Evolutionary conservation across 2,329 filamentous ascomycete genomes (phyloP).

Genomic region (Clonostachys byssicola): DNA sequence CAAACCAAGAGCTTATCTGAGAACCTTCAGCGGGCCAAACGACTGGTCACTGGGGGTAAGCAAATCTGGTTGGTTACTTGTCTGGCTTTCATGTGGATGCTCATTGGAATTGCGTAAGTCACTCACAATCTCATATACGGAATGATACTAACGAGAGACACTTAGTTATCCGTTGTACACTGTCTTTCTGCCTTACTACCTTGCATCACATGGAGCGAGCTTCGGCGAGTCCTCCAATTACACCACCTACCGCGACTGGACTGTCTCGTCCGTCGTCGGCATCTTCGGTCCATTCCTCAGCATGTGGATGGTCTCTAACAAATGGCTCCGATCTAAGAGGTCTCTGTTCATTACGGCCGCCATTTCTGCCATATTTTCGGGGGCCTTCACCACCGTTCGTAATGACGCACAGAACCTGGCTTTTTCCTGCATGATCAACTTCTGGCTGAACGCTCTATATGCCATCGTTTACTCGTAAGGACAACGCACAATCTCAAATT

Average conservation of each 20-base stretch:
- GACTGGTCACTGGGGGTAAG: too few relatives aligned
- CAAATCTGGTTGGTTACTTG: background rate
- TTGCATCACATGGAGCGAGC: conserved; percentile 26
- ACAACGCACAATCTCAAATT: background rate
- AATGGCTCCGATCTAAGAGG: conserved; percentile 4
- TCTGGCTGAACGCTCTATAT: conserved; percentile 11
- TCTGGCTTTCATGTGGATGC: conserved; percentile 31
- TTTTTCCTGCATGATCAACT: conserved; percentile 13
- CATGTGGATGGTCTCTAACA: conserved; percentile 24
- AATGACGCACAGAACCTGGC: conserved; percentile 11
- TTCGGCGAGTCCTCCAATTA: conserved; percentile 11
- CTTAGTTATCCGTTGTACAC: conserved; percentile 34
- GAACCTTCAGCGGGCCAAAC: too few relatives aligned
- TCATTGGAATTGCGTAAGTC: conserved; percentile 28
- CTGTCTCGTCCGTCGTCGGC: conserved; percentile 25
- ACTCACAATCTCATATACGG: too few relatives aligned
- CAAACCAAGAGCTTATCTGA: too few relatives aligned
- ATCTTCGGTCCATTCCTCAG: conserved; percentile 30
- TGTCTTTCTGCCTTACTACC: conserved; percentile 36
- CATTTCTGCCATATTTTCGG: conserved; percentile 11
- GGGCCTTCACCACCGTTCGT: conserved; percentile 10
- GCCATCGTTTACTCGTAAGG: conserved; percentile 10
- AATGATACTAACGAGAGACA: too few relatives aligned
- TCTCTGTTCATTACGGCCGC: conserved; percentile 7
- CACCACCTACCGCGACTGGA: conserved; percentile 21